Conservation (phyloP, 805 yeast genomes). For the Candida hispaniensis region DNA sequence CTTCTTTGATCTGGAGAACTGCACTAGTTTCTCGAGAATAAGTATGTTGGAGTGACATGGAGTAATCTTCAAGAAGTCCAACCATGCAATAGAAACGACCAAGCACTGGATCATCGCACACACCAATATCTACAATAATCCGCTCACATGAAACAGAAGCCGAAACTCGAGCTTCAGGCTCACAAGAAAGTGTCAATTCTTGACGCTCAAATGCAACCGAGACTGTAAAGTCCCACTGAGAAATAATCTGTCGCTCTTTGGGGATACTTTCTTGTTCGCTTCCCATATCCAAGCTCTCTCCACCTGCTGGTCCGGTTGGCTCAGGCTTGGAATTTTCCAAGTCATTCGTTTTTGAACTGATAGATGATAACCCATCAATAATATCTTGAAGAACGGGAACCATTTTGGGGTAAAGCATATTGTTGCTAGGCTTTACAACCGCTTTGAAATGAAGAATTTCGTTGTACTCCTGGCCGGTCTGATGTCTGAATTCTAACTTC, state of each 20-base stretch:
- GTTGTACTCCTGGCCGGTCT: constrained; percentile 13
- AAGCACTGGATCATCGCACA: constrained; percentile 32
- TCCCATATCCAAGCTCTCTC: no score
- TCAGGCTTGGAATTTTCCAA: constrained; percentile 1
- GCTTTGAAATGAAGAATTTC: constrained; percentile 37
- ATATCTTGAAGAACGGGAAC: constrained; percentile 67
- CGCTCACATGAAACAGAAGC: constrained; percentile 69
- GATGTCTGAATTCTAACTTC: constrained; percentile 39
- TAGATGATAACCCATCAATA: constrained; percentile 1
- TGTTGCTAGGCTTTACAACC: constrained; percentile 57
- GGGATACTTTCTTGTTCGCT: no score
- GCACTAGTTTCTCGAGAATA: constrained; percentile 67
- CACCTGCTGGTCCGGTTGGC: constrained; percentile 9
- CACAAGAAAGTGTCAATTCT: constrained; percentile 70
- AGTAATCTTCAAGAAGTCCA: constrained; percentile 42
- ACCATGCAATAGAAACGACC: constrained; percentile 35
- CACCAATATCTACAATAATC: constrained; percentile 46
- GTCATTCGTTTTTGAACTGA: constrained; percentile 3
- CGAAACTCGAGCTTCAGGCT: constrained; percentile 86
- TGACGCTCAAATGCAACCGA: constrained; percentile 63
- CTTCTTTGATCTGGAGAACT: constrained; percentile 38
- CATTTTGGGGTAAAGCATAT: constrained; percentile 58
- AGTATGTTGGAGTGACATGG: constrained; percentile 74
- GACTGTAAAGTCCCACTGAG: constrained; percentile 49
- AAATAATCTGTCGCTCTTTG: constrained; percentile 20